Base-by-base conservation (phyloP, 495 filamentous ascomycete species). In the Aspergillus baeticus region DNA sequence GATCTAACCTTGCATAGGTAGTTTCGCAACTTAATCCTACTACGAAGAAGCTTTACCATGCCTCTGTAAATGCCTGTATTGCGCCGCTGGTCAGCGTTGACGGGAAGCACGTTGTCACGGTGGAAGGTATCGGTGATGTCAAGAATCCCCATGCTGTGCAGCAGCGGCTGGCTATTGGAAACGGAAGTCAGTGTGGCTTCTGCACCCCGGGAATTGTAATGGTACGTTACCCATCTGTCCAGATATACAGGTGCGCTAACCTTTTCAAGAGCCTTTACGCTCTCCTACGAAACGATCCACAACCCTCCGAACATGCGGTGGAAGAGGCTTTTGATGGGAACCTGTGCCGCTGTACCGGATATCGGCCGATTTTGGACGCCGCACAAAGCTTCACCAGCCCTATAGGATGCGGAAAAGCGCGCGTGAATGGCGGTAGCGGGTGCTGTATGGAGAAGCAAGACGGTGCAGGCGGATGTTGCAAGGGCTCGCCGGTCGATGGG, bases 191-290 rank as follows among this genome's bases (percentile, higher is more conserved):
- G 69, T 88, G 85, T 66, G 85, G 87, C 7, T 98, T 98, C 67
- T 98, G 94, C 66, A 98, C 94, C 6, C 94, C 93, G 4, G 94
- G 94, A 8, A 98, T 98, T 69, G 92, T 97, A 49, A 98, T 98
- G 94, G 91, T 41, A 88, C 86, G 66, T 81, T 87, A 55, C 81
- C 92, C 55, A 26, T 46, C 2, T 3, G 15, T 18, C n/a, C 18
- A 13, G 2, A 18, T 1, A 3, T 2, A 18, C 14, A 36, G 10
- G 34, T 59, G 46, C 66, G 69, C 60, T 67, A 51, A 61, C 20
- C 82, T 42, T 49, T 68, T 57, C 87, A 23, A 79, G 96, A 49
- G 76, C 95, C 44, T 80, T 88, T 55, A 96, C 92, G 66, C 84
- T 87, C 64, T 72, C 77, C 21, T 79, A 68, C 51, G 89, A 85